Evolutionary conservation across 345 rosid genomes (phyloP).

Genomic region (Odontarrhena argentea): DNA sequence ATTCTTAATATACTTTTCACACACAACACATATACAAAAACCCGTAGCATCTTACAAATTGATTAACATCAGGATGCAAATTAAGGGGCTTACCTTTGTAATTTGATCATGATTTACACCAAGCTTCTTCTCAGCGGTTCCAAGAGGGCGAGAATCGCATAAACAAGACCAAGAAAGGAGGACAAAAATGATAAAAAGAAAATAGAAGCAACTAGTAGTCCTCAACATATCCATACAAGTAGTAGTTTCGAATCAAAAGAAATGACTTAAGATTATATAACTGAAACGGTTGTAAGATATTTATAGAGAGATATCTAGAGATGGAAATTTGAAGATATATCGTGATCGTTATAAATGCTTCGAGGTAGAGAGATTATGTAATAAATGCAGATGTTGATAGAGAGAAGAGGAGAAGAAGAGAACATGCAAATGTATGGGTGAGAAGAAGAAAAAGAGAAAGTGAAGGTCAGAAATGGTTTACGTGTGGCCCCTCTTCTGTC

Average conservation of each 20-base stretch:
- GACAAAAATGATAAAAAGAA: constrained; percentile 44
- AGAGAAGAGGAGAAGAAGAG: constrained; percentile 38
- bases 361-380: constrained; percentile 39
- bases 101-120: constrained; percentile 33
- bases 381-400: constrained; percentile 50
- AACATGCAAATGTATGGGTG: constrained; percentile 64
- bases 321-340: constrained; percentile 30
- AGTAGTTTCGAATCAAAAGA: not conserved
- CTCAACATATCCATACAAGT: constrained; percentile 29
- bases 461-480: constrained; percentile 49
- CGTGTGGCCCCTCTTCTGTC: constrained; percentile 46
- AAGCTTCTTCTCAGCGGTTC: constrained; percentile 35
- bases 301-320: not conserved
- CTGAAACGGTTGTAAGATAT: constrained; percentile 14
- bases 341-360: constrained; percentile 43
- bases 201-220: constrained; percentile 32
- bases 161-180: constrained; percentile 47
- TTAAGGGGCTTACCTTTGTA: constrained; percentile 34
- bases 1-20: not conserved
- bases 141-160: constrained; percentile 55
- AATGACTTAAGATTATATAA: constrained; percentile 7
- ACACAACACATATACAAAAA: not conserved
- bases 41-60: not conserved
- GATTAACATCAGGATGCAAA: not conserved
- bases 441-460: constrained; percentile 34